These are phyloP conservation scores for Millerago galiae DNA, from an alignment of 805 yeast species.

Conservation along the genomic window DNA sequence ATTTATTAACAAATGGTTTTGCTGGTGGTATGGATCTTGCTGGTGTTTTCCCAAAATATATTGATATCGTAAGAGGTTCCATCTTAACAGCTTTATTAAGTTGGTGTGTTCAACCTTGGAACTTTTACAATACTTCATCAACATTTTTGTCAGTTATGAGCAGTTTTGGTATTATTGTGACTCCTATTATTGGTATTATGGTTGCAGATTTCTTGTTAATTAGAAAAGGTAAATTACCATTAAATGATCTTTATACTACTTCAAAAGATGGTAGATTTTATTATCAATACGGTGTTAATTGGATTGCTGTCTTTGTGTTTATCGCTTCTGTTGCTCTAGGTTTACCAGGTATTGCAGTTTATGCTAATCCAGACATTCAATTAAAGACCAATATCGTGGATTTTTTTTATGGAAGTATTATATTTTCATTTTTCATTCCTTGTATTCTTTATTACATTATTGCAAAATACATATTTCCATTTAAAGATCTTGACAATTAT, in stretches of 20 bases:
- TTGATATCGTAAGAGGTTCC: constrained; percentile 27
- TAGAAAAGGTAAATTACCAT: constrained; percentile 25
- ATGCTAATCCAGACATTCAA: constrained; percentile 22
- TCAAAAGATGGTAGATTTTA: constrained; percentile 25
- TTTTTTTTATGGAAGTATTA: constrained; percentile 26
- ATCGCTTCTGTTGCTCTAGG: constrained; percentile 29
- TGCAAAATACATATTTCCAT: constrained; percentile 23
- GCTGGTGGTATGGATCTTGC: constrained; percentile 27
- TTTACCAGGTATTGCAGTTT: constrained; percentile 32
- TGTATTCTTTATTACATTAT: constrained; percentile 21
- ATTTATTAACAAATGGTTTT: constrained; percentile 31
- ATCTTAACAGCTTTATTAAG: constrained; percentile 27
- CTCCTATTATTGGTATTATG: constrained; percentile 31
- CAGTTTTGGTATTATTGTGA: constrained; percentile 32
- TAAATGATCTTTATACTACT: constrained; percentile 30
- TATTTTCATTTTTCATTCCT: constrained; percentile 27
- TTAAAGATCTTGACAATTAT: constrained; percentile 11
- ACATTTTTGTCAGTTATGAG: constrained; percentile 31
- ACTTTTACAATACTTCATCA: constrained; percentile 31
- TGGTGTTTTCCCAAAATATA: constrained; percentile 17
- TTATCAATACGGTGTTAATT: constrained; percentile 27
- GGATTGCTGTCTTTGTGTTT: constrained; percentile 25
- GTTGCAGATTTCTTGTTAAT: constrained; percentile 31
- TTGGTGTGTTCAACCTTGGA: constrained; percentile 36
- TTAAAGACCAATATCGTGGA: constrained; percentile 21